Evolutionary conservation across 2,329 filamentous ascomycete genomes (phyloP).

Genomic region (Penicillium sp.): DNA sequence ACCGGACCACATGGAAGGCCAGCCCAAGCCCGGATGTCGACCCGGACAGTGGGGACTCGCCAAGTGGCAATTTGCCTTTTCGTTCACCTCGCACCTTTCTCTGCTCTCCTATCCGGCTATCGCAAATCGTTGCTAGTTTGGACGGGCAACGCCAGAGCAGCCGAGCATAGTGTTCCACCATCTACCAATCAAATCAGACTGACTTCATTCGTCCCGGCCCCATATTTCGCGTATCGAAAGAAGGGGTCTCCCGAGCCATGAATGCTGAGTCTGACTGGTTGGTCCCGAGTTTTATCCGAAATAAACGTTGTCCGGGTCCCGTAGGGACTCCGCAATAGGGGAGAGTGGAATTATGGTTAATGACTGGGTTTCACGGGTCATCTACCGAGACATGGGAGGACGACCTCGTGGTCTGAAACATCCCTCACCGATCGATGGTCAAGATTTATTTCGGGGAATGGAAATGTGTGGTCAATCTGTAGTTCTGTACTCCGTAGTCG

Average conservation of each 20-base stretch:
- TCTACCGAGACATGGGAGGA: not conserved
- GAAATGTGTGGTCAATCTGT: too few relatives aligned
- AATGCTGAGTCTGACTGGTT: not conserved
- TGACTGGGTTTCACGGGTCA: not conserved
- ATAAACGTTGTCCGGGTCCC: not conserved
- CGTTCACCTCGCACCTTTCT: not conserved
- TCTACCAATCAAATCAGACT: not conserved
- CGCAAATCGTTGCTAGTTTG: slow-evolving; percentile 7
- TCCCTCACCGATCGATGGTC: too few relatives aligned
- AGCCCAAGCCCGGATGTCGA: slow-evolving; percentile 19
- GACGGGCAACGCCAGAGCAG: not conserved
- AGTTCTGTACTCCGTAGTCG: too few relatives aligned
- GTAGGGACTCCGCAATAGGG: slow-evolving; percentile 1
- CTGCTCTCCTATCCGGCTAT: not conserved
- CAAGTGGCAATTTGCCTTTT: not conserved
- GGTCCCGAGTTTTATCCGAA: slow-evolving; percentile 14
- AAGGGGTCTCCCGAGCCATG: not conserved
- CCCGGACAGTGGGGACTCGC: slow-evolving; percentile 19
- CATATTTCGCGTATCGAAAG: not conserved
- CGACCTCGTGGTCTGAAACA: not conserved
- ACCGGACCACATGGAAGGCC: slow-evolving; percentile 31
- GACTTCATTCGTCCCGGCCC: not conserved
- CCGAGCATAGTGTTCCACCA: not conserved
- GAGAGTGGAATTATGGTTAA: not conserved
- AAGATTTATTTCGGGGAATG: too few relatives aligned